Evolutionary conservation across 306 rosid species (phyloP), one percentile per base, ranked within the genome.

Genomic region (Vicia sativa): DNA sequence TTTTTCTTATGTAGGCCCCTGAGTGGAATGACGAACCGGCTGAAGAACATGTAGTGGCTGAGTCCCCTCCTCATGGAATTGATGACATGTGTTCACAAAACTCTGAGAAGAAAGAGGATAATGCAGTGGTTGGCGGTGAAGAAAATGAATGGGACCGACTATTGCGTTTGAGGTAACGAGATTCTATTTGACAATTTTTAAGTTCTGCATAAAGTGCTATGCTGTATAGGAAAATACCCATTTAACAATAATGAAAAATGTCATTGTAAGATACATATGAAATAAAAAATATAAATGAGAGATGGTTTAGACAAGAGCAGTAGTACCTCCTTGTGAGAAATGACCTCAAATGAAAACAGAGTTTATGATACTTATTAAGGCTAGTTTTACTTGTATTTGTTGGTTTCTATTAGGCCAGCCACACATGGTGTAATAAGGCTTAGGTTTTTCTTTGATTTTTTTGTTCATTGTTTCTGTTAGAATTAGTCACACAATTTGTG

Each of bases 101-200:
- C 80, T 76, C 89, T 65, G 97, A 87, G 65, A 85, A 73, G 84
- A 88, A 88, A 75, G 97, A 90, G 66, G 99, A 95, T 75, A 87
- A 72, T 69, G 60, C 54, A 43, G 78, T 64, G 59, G 62, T 58
- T 75, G 84, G 53, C 54, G 66, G 70, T 19, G 99, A 95, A 86
- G 99, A 90, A 87, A 95, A 80, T 80, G 99, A 95, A 86, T 95
- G 99, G 99, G 99, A 95, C 80, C 84, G 83, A 64, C 82, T 95
- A 59, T 77, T 95, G 82, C 97, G 99, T 39, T 53, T 85, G 76
- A 91, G 99, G 99, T 91, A 72, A 70, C 64, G 52, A 80, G 70
- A 38, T 80, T 73, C 62, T 75, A 52, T 42, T 53, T 38, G 13
- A 39, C 67, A 50, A 70, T 31, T 34, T 53, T 53, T 13, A 62